Base-by-base conservation (phyloP, 495 filamentous ascomycete species). In the Clohesyomyces aquaticus region DNA sequence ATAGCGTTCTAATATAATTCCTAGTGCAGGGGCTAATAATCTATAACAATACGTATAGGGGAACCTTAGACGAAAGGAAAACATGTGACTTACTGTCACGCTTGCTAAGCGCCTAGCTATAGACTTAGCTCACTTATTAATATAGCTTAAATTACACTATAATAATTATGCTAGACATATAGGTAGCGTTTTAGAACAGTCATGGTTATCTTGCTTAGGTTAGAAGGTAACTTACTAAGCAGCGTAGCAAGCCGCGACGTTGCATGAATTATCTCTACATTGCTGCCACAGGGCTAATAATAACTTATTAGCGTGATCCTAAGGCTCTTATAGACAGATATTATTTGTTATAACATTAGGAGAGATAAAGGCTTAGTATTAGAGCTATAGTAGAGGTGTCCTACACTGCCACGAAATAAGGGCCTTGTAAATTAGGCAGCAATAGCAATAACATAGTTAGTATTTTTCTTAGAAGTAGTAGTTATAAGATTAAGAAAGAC, bases 281-380 rank as follows among this genome's bases (percentile, higher is more conserved):
- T 8, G 43, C 43, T n/a, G 43, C 43, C 21, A 47, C n/a, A 47
- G 21, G 43, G 43, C 43, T 47, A 47, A 47, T 6, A n/a, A 47
- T 47, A 18, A n/a, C 43, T n/a, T 47, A 47, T 47, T 18, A 47
- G 43, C 43, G 18, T 47, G 21, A 18, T 47, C 16, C 16, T 22
- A n/a, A n/a, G 21, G n/a, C 21, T 47, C 14, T n/a, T 4, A n/a
- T 38, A 22, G 21, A 8, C 21, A 47, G 14, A 47, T 47, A 47
- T n/a, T 47, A 18, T 47, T 8, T 22, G 18, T 47, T 8, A 8
- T 47, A 18, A 47, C 4, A 18, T 47, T n/a, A 18, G 4, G 18
- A 18, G 43, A 8, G 4, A n/a, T 47, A 8, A 18, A 47, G 43
- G 43, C 43, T 47, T 18, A 47, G 43, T 18, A 18, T 18, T 47